Evolutionary conservation across 2,329 filamentous ascomycete species (phyloP), one percentile per base, ranked within the genome.

Genomic region (Alternaria infectoria): DNA sequence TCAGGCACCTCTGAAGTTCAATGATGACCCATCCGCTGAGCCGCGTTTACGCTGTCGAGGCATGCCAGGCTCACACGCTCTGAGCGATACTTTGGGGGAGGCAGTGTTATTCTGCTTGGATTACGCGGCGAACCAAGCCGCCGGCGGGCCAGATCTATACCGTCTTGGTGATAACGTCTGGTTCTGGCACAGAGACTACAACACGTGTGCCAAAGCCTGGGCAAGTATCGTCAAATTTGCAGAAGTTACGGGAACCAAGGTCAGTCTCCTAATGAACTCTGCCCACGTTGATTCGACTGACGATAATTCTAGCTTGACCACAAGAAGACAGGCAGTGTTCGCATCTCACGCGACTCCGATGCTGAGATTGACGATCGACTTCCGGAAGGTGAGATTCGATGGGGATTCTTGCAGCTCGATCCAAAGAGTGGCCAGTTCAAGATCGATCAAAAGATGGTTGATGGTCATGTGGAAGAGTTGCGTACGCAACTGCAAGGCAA

Each of bases 141-240:
- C 83, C 1, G 56, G 70, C 13, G 81, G 83, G 1, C 74, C 80
- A 50, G 72, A 83, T 4, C 70, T 85, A 0, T 82, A 85, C 62
- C 83, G 84, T 2, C 66, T 85, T 15, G 82, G 85, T 50, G 83
- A 86, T 61, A 84, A 86, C 55, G 67, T 85, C 12, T 86, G 84
- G 83, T 79, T 85, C 17, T 78, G 74, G 74, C 81, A 81, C 28
- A 82, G 81, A 3, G 74, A 83, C 17, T 82, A 82, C 6, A 69
- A 76, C 3, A 72, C 74, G 5, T 82, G 81, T 52, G 79, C 75
- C 6, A 71, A 74, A 45, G 83, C 83, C 15, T 86, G 84, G 84
- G 65, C 72, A 11, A 77, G 75, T 13, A 80, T 86, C 69, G 59
- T 77, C n/a, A 56, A 77, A 4, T 86, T 84, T 60, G 77, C 81